Percentiles rank a stretch among this genome's conserved stretches.
Evolutionary conservation across 345 rosid species (phyloP).

Genomic region (Gossypioides kirkii): DNA sequence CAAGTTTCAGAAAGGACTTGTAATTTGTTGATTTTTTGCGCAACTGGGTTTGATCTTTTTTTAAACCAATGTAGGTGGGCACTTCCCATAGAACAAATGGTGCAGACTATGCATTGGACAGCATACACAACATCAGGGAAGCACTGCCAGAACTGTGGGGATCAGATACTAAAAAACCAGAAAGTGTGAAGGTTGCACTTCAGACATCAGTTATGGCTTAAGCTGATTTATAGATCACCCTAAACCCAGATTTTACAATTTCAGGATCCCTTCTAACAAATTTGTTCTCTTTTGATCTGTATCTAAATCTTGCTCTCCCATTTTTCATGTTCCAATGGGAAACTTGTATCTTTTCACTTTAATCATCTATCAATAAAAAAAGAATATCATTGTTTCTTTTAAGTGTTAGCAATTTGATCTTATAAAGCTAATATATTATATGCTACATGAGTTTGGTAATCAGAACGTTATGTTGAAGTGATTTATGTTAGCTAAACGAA

Average conservation of each 20-base stretch:
- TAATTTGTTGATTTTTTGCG: background rate
- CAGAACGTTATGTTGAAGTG: too few species aligned
- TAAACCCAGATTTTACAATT: background rate
- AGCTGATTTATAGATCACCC: background rate
- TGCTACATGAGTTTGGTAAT: too few species aligned
- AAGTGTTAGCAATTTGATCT: too few species aligned
- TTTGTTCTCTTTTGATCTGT: background rate
- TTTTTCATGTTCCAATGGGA: background rate
- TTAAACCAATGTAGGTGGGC: constrained; percentile 46
- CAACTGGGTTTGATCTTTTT: background rate
- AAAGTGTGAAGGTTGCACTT: constrained; percentile 41
- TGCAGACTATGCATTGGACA: constrained; percentile 72
- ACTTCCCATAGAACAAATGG: constrained; percentile 53
- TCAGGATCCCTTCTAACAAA: background rate
- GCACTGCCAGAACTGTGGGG: constrained; percentile 76
- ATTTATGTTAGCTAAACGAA: background rate
- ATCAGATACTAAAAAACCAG: constrained; percentile 32
- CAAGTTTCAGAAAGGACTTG: background rate
- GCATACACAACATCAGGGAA: constrained; percentile 75
- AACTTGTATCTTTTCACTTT: background rate
- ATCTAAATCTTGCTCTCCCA: too few species aligned
- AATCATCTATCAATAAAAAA: constrained; percentile 10
- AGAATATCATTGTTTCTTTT: too few species aligned
- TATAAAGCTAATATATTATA: too few species aligned
- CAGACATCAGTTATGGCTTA: constrained; percentile 66